A percentile compares a stretch with the other conserved stretches of the same genome.
Conservation (phyloP, 208 protist species). For the Perkinsela sp. region DNA sequence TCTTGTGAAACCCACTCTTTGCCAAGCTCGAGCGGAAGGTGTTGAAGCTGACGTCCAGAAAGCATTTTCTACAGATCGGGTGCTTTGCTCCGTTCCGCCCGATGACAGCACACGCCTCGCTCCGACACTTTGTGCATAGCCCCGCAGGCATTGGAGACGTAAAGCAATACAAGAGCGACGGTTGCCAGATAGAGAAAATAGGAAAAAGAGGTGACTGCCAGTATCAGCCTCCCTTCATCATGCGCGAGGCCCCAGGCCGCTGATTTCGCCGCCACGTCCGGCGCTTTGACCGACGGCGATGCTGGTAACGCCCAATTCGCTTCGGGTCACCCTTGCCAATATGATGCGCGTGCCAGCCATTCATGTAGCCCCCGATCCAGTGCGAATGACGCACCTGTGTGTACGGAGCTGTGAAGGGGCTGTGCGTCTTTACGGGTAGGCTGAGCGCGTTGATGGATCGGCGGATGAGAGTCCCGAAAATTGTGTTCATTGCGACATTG, state of each 20-base stretch:
- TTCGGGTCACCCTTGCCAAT: neutral
- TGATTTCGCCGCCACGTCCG: neutral
- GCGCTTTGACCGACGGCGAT: neutral
- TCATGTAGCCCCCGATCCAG: neutral
- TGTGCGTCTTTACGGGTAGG: no score
- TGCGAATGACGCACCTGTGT: no score
- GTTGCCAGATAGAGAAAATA: no score
- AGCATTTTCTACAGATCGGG: neutral
- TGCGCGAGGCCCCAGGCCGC: neutral
- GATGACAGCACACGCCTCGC: neutral
- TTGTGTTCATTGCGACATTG: no score
- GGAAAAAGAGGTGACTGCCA: no score
- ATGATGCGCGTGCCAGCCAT: neutral
- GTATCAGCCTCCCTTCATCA: neutral
- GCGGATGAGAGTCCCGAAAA: no score
- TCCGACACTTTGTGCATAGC: neutral
- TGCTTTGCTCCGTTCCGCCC: neutral
- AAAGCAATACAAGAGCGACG: no score
- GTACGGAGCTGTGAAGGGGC: no score
- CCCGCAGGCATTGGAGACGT: neutral
- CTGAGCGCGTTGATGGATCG: no score
- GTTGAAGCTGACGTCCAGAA: neutral
- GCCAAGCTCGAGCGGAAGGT: neutral
- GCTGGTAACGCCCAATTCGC: neutral
- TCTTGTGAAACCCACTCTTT: neutral